Base-by-base conservation (phyloP, 805 yeast species). In the Zygoascus flipseniorum region DNA sequence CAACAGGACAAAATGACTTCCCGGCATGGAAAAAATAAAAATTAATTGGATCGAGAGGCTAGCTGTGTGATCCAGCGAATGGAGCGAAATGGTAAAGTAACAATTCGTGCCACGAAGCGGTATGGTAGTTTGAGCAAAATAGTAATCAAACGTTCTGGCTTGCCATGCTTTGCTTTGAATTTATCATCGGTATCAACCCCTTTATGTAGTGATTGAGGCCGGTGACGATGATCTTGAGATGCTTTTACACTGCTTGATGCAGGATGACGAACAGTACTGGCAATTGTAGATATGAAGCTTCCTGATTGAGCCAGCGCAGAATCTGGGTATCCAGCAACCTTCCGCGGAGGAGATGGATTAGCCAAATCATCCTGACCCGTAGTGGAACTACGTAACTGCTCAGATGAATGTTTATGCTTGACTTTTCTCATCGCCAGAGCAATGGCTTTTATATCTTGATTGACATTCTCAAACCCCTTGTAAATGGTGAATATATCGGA, bases 401-500 rank as follows among this genome's bases (percentile, higher is more conserved):
- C 44, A 18, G 44, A 42, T 4, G 14, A 13, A 4, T 10, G 26
- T 10, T 19, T 42, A 37, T 14, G n/a, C 42, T 37, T 37, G 44
- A 42, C 20, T 23, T 42, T 42, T 16, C 26, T 42, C 13, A 42
- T 11, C 5, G 26, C 3, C 13, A 23, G 23, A 6, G 41, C 20
- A 10, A 50, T 53, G 18, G 46, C 46, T 41, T 46, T 45, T 3
- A 51, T 10, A 8, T 52, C 49, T 16, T 48, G 47, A 31, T 47
- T 42, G 14, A 53, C 47, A 19, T 48, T 16, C 19, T 56, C 58
- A 18, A 56, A 28, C 16, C 51, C 52, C 31, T 51, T 50, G 56
- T 52, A 56, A 16, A 53, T 46, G 20, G 56, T 19, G 26, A 37
- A 53, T 20, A 56, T 37, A 39, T 56, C 58, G 8, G 52, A 16